A percentile compares a stretch with the other conserved stretches of the same genome.
Conservation (phyloP, 257 asterid species). For the Ocimum tenuiflorum region DNA sequence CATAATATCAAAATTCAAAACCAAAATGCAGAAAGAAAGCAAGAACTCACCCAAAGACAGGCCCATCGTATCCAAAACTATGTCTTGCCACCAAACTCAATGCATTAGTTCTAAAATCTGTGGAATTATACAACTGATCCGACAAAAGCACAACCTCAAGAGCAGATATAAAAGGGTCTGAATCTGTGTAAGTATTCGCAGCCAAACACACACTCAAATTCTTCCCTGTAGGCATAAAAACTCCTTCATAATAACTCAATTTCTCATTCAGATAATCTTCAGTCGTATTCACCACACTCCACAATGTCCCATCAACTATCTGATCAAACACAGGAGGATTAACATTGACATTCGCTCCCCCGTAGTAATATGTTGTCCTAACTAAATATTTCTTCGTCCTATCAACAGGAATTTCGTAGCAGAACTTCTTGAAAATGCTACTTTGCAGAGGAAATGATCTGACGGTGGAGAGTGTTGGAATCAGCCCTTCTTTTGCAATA, state of each 20-base stretch:
- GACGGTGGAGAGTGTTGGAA: constrained; percentile 46
- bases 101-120: constrained; percentile 52
- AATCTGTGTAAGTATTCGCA: constrained; percentile 66
- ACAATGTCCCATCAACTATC: constrained; percentile 87
- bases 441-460: constrained; percentile 57
- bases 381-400: constrained; percentile 53
- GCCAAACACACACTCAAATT: constrained; percentile 81
- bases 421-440: constrained; percentile 66
- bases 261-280: constrained; percentile 41
- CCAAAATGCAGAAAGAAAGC: neutral
- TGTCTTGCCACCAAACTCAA: constrained; percentile 67
- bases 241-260: constrained; percentile 55
- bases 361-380: constrained; percentile 73
- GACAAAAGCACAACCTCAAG: constrained; percentile 65
- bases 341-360: constrained; percentile 60
- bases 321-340: constrained; percentile 86
- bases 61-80: constrained; percentile 76
- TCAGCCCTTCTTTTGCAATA: constrained; percentile 24
- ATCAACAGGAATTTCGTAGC: constrained; percentile 64
- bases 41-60: constrained; percentile 49
- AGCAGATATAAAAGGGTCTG: constrained; percentile 93
- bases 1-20: neutral
- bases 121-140: constrained; percentile 75
- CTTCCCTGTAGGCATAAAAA: constrained; percentile 67
- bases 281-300: constrained; percentile 82